phyloP scores from a whole-genome alignment of 805 yeast genomes.

The Kregervanrija pseudodelftensis region DNA sequence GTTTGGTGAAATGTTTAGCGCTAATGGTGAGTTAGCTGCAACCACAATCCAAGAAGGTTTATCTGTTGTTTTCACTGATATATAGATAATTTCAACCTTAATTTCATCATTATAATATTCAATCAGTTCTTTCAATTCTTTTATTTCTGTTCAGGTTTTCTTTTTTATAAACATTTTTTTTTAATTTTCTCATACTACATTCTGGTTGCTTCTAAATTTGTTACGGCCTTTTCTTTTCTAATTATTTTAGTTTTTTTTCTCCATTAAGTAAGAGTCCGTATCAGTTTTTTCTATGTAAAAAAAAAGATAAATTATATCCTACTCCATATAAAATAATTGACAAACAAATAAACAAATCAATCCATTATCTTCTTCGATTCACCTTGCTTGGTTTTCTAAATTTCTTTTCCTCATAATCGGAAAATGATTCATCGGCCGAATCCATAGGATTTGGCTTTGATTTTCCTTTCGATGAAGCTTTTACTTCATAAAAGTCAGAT shows the following conservation, averaged over 20 bases:
- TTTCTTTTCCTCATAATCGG: neutral
- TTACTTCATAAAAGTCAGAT: too few species aligned
- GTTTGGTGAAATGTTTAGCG: constrained; percentile 49
- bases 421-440: neutral
- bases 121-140: constrained; percentile 4
- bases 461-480: neutral
- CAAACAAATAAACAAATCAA: neutral
- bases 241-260: neutral
- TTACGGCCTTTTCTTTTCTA: neutral
- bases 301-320: neutral
- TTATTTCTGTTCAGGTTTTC: constrained; percentile 35
- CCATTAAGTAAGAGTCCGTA: neutral
- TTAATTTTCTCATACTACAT: neutral
- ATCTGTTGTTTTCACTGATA: constrained; percentile 25
- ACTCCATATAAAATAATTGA: too few species aligned
- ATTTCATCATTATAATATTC: neutral
- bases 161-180: constrained; percentile 24
- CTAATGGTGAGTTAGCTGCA: constrained; percentile 46
- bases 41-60: constrained; percentile 63
- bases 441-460: neutral
- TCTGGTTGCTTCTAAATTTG: neutral
- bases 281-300: neutral
- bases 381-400: neutral
- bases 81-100: neutral
- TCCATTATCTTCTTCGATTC: neutral